phyloP scores from a whole-genome alignment of 352 stramenopile genomes.

The Phytophthora litchii region DNA sequence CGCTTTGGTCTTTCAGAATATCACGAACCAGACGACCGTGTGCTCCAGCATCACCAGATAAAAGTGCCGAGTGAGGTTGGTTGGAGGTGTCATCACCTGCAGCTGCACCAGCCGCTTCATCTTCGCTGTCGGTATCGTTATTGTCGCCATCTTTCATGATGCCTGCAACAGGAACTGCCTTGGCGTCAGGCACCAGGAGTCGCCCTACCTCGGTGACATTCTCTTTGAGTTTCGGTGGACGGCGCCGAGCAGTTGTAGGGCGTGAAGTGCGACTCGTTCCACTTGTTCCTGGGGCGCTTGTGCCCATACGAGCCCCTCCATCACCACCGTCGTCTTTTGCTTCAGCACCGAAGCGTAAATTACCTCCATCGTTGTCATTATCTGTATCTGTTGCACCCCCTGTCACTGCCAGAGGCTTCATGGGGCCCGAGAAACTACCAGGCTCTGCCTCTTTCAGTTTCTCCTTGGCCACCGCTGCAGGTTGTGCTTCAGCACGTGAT shows the following conservation, averaged over 20 bases:
- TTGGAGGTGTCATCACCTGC: conserved; percentile 35
- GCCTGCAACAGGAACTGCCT: conserved; percentile 70
- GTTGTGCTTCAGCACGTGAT: conserved; percentile 19
- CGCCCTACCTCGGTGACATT: conserved; percentile 82
- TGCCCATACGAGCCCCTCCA: conserved; percentile 16
- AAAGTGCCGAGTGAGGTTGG: conserved; percentile 30
- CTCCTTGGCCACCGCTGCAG: conserved; percentile 41
- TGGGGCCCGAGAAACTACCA: conserved; percentile 59
- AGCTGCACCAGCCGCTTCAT: conserved; percentile 42
- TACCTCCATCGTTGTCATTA: conserved; percentile 57
- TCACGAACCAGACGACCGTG: conserved; percentile 84
- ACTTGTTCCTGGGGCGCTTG: conserved; percentile 50
- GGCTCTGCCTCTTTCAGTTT: conserved; percentile 36
- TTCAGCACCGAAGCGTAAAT: conserved; percentile 49
- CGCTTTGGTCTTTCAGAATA: conserved; percentile 82
- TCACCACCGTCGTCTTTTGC: conserved; percentile 48
- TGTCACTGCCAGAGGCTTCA: conserved; percentile 65
- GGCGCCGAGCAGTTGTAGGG: conserved; percentile 84
- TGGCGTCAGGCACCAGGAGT: conserved; percentile 77
- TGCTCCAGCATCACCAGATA: conserved; percentile 45
- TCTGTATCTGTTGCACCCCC: conserved; percentile 27
- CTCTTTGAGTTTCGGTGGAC: conserved; percentile 88
- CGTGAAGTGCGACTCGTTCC: conserved; percentile 74
- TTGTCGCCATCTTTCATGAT: conserved; percentile 89
- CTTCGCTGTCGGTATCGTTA: conserved; percentile 70